Percentiles rank a stretch among this genome's conserved stretches.
phyloP scores from a whole-genome alignment of 345 rosid species.

The Chamaenerion angustifolium region DNA sequence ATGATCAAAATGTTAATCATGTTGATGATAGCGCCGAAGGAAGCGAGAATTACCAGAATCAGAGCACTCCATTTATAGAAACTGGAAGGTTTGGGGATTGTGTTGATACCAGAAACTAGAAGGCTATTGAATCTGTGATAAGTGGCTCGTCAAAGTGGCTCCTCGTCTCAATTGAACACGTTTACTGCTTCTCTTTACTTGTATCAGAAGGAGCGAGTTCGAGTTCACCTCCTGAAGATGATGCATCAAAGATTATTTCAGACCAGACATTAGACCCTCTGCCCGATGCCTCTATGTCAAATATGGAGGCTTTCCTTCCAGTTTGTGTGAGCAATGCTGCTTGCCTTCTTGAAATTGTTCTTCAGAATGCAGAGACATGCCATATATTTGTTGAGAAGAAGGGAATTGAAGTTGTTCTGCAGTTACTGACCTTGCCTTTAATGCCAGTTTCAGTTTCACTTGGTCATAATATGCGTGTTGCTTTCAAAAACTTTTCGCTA shows the following conservation, averaged over 20 bases:
- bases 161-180: too few species aligned
- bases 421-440: slow-evolving; percentile 59
- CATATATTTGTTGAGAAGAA: slow-evolving; percentile 86
- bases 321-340: slow-evolving; percentile 70
- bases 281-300: slow-evolving; percentile 36
- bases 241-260: slow-evolving; percentile 28
- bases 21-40: too few species aligned
- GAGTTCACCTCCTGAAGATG: slow-evolving; percentile 23
- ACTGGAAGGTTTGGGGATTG: too few species aligned
- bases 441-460: slow-evolving; percentile 68
- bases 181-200: too few species aligned
- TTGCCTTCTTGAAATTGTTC: slow-evolving; percentile 83
- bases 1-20: too few species aligned
- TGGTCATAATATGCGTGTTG: slow-evolving; percentile 71
- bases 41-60: too few species aligned
- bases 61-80: too few species aligned
- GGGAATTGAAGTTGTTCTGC: slow-evolving; percentile 76
- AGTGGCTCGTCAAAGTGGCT: slow-evolving; percentile 52
- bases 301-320: slow-evolving; percentile 61
- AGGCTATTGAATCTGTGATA: slow-evolving; percentile 70
- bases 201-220: slow-evolving; percentile 44
- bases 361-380: slow-evolving; percentile 92
- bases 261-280: slow-evolving; percentile 44
- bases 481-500: slow-evolving; percentile 87
- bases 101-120: slow-evolving; percentile 15